Conservation (phyloP, 306 rosid genomes). For the Psophocarpus tetragonolobus region DNA sequence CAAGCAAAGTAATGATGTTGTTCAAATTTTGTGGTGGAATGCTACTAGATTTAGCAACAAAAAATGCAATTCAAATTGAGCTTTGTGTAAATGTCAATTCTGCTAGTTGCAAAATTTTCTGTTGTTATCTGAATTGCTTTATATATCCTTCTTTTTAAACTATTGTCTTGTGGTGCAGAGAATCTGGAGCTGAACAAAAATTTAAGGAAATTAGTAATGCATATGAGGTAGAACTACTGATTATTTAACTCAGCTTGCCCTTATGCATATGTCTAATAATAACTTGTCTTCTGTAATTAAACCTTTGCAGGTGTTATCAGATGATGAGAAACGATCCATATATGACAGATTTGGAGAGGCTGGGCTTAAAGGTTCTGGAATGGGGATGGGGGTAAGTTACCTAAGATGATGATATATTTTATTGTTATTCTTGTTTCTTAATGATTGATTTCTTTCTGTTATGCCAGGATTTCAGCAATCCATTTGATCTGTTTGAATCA, state of each 20-base stretch:
- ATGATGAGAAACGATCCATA: conserved; percentile 84
- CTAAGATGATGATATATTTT: conserved; percentile 16
- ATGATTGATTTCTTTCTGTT: conserved; percentile 13
- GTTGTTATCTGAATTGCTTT: background rate
- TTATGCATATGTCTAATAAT: background rate
- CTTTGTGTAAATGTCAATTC: background rate
- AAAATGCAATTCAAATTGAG: background rate
- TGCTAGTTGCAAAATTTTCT: background rate
- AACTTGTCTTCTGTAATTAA: conserved; percentile 9
- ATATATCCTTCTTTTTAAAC: conserved; percentile 14
- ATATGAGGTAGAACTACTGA: conserved; percentile 67
- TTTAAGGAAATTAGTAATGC: conserved; percentile 95
- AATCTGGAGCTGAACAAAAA: conserved; percentile 75
- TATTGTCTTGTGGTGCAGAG: conserved; percentile 50
- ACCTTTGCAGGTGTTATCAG: conserved; percentile 76
- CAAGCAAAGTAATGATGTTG: background rate
- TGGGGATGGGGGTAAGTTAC: conserved; percentile 82
- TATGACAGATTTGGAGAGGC: conserved; percentile 96
- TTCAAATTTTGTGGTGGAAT: background rate
- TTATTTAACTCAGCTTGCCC: conserved; percentile 27
- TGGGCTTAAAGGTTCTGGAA: conserved; percentile 89
- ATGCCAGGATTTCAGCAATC: conserved; percentile 50
- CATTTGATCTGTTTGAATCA: conserved; percentile 49
- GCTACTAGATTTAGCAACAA: background rate
- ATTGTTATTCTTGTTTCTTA: conserved; percentile 29